Conservation (phyloP, 164 flowering plant genomes). For the Kalanchoe fedtschenkoi region DNA sequence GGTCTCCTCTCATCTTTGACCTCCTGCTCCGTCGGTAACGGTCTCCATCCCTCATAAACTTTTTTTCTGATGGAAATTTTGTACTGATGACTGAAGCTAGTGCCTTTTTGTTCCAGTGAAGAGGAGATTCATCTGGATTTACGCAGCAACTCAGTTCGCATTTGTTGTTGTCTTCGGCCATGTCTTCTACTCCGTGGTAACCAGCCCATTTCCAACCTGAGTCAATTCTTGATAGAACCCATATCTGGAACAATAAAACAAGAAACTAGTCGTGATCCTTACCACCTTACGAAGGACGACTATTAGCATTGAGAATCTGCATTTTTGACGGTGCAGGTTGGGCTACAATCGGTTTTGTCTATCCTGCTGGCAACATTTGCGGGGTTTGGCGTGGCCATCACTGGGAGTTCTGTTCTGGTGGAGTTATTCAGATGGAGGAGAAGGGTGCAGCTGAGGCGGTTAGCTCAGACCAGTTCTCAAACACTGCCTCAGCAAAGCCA, state of each 20-base stretch:
- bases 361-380: constrained; percentile 76
- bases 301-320: background rate
- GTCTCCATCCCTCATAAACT: no score
- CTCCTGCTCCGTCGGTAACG: constrained; percentile 84
- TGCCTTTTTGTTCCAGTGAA: background rate
- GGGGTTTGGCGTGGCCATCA: constrained; percentile 81
- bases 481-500: background rate
- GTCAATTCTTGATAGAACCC: no score
- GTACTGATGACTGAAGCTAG: background rate
- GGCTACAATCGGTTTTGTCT: constrained; percentile 57
- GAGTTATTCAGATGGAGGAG: constrained; percentile 68
- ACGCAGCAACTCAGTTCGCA: constrained; percentile 71
- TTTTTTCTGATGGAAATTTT: no score
- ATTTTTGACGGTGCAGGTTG: constrained; percentile 34
- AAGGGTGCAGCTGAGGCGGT: constrained; percentile 8
- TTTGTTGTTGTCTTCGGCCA: constrained; percentile 90
- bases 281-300: no score
- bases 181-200: constrained; percentile 73
- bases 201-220: constrained; percentile 8
- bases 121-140: constrained; percentile 72
- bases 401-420: constrained; percentile 57
- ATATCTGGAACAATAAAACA: background rate
- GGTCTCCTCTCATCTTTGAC: constrained; percentile 92
- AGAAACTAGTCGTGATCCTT: no score
- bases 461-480: background rate